Evolutionary conservation across 805 yeast species (phyloP).

Genomic region (Suhomyces sp.): DNA sequence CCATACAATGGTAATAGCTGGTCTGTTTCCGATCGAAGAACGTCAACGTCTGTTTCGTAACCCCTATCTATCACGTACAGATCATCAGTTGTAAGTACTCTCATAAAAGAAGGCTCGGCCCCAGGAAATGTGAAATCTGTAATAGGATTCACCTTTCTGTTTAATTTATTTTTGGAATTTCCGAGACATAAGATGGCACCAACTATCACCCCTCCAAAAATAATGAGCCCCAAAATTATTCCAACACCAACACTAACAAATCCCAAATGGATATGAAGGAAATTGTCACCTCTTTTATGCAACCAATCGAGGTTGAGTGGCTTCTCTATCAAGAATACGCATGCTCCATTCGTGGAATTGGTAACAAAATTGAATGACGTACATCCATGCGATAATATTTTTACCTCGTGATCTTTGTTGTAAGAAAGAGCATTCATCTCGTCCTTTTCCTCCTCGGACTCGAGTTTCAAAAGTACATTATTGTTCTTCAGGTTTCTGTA

Average conservation of each 20-base stretch:
- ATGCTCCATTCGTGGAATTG: slow-evolving; percentile 32
- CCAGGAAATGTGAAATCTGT: slow-evolving; percentile 10
- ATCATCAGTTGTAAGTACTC: slow-evolving; percentile 34
- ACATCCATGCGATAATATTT: slow-evolving; percentile 63
- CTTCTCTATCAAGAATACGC: slow-evolving; percentile 64
- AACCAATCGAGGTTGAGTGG: slow-evolving; percentile 70
- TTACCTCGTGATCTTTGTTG: slow-evolving; percentile 52
- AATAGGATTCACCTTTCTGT: slow-evolving; percentile 2
- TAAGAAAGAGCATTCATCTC: slow-evolving; percentile 30
- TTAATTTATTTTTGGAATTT: slow-evolving; percentile 3
- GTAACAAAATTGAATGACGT: slow-evolving; percentile 31
- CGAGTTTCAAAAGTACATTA: slow-evolving; percentile 38
- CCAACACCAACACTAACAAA: slow-evolving; percentile 69
- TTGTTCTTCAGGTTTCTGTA: slow-evolving; percentile 24
- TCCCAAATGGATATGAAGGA: slow-evolving; percentile 62
- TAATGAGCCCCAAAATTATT: slow-evolving; percentile 56
- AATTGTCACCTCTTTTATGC: slow-evolving; percentile 38
- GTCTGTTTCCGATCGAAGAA: slow-evolving; percentile 30
- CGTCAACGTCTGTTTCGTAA: slow-evolving; percentile 45
- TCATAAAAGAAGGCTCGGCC: slow-evolving; percentile 35
- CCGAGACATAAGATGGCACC: slow-evolving; percentile 14
- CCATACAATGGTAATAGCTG: slow-evolving; percentile 27
- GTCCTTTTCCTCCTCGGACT: slow-evolving; percentile 1
- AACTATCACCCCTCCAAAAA: slow-evolving; percentile 22
- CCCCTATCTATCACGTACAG: slow-evolving; percentile 31